A percentile compares a stretch with the other conserved stretches of the same genome.
These are phyloP conservation scores for Amauroascus verrucosus DNA, from an alignment of 2,329 filamentous ascomycete species.

Conservation along the genomic window DNA sequence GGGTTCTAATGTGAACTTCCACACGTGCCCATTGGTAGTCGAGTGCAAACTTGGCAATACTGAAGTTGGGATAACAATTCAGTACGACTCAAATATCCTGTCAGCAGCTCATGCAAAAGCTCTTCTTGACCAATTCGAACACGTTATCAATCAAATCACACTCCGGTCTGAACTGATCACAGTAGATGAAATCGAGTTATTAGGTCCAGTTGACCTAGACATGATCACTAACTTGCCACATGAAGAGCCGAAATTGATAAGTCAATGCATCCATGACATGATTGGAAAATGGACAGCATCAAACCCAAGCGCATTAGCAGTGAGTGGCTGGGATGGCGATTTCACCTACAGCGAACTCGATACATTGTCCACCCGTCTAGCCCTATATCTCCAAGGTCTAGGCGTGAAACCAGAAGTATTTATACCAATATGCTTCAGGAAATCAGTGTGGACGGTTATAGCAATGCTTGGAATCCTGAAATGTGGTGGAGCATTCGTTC, in stretches of 20 bases:
- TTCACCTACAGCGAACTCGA: constrained; percentile 32
- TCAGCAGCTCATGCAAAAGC: constrained; percentile 43
- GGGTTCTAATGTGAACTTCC: constrained; percentile 5
- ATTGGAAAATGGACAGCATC: neutral
- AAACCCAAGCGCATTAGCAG: constrained; percentile 12
- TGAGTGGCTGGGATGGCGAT: constrained; percentile 20
- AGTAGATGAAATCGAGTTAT: constrained; percentile 23
- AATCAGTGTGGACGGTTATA: constrained; percentile 15
- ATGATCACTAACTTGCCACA: constrained; percentile 19
- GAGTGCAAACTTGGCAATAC: constrained; percentile 51
- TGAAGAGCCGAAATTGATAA: constrained; percentile 16
- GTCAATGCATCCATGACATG: constrained; percentile 24
- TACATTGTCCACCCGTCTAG: constrained; percentile 25
- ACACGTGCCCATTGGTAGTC: constrained; percentile 42
- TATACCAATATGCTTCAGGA: constrained; percentile 17
- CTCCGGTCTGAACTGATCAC: constrained; percentile 18
- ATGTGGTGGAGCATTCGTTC: constrained; percentile 16
- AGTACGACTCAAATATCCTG: constrained; percentile 50
- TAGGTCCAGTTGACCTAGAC: constrained; percentile 27
- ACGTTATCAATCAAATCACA: constrained; percentile 27
- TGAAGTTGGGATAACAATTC: constrained; percentile 26
- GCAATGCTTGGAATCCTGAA: constrained; percentile 16
- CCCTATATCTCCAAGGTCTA: constrained; percentile 4
- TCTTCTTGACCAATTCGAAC: constrained; percentile 43
- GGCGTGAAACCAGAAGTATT: constrained; percentile 11